Base-by-base conservation (phyloP, 768 basidiomycete genomes). In the Suillus subaureus region DNA sequence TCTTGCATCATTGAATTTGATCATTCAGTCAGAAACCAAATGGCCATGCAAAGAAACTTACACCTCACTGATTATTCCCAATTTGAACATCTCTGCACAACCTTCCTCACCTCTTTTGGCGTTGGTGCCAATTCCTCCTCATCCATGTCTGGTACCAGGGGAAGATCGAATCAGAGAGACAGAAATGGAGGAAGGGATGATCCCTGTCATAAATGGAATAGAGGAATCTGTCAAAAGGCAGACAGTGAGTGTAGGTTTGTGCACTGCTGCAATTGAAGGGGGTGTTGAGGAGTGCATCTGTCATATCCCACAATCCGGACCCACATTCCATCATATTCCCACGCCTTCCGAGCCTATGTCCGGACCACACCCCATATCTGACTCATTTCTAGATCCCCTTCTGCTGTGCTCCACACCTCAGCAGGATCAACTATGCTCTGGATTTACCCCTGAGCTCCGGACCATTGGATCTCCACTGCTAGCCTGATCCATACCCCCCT, bases 181-280 rank as follows among this genome's bases (percentile, higher is more conserved):
- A 62, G 66, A 12, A 57, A n/a, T n/a, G 49, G 40, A 1, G 60
- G 31, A 47, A 69, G 16, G 45, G 37, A 26, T 18, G 62, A 63
- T 12, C 37, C 35, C 37, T 64, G 63, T 58, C 63, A 64, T 43
- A 64, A 60, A 33, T 64, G 63, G 63, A 64, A 64, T 64, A 12
- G 42, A 33, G 52, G 63, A n/a, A 40, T n/a, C n/a, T 63, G 62
- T 18, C 18, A 13, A 12, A 54, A 39, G 9, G 18, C 54, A 6
- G 63, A 49, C 2, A 26, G 26, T 2, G 63, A 52, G 31, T 64
- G 54, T 5, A 3, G 42, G 58, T 76, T 43, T 15, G n/a, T 13
- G 9, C 63, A 64, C n/a, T 40, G 51, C 23, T 63, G 62, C 18
- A 52, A 63, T 13, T 18, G 21, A 6, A 16, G 23, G 3, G n/a